Conservation (phyloP, 1,139 yeast genomes). For the Debaryomyces nepalensis region DNA sequence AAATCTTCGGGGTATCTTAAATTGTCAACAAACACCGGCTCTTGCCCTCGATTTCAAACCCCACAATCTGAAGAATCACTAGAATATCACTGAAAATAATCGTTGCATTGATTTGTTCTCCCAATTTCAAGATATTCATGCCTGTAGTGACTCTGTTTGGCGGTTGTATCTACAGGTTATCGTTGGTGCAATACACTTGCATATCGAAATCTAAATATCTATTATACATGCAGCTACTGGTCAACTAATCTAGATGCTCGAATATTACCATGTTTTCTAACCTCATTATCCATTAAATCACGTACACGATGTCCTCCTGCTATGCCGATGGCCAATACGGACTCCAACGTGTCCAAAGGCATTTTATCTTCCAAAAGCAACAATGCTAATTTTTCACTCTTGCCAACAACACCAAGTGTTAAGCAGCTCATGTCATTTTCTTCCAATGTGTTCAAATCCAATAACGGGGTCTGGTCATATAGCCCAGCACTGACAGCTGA, state of each 20-base stretch:
- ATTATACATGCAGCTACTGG: conserved; percentile 13
- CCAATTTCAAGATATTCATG: too few relatives aligned
- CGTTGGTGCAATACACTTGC: too few relatives aligned
- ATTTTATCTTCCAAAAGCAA: conserved; percentile 81
- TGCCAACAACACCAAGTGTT: conserved; percentile 85
- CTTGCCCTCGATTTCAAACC: too few relatives aligned
- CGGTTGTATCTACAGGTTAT: not conserved
- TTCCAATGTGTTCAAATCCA: conserved; percentile 83
- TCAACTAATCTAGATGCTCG: conserved; percentile 35
- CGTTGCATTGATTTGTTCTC: too few relatives aligned
- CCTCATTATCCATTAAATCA: conserved; percentile 84
- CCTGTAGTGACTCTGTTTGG: not conserved
- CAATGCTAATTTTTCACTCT: conserved; percentile 75
- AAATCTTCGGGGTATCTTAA: too few relatives aligned
- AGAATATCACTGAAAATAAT: too few relatives aligned
- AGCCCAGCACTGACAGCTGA: conserved; percentile 81
- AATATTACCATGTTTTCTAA: conserved; percentile 69
- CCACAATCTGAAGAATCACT: too few relatives aligned
- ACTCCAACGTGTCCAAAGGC: conserved; percentile 80
- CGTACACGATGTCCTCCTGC: conserved; percentile 87
- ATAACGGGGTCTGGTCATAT: conserved; percentile 72
- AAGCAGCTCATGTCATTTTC: conserved; percentile 81
- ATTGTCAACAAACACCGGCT: too few relatives aligned
- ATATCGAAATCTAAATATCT: conserved; percentile 4
- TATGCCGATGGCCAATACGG: conserved; percentile 79